Percentiles rank a stretch among this genome's conserved stretches.
Conservation (phyloP, 345 rosid genomes). For the Sonneratia alba region DNA sequence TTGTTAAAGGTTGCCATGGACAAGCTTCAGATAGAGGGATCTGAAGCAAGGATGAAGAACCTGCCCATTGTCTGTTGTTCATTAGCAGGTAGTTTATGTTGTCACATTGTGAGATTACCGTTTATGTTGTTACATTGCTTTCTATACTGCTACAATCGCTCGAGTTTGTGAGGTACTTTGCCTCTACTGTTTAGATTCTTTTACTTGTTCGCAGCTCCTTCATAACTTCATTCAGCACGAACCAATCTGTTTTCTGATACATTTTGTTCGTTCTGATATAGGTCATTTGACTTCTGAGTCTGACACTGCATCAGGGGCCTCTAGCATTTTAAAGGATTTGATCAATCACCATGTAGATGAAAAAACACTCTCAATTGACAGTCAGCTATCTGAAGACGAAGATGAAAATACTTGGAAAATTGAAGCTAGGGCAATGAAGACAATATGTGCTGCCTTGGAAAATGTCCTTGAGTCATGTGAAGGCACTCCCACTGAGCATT, state of each 20-base stretch:
- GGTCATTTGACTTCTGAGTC: slow-evolving; percentile 57
- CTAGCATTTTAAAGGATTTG: slow-evolving; percentile 50
- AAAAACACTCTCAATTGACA: slow-evolving; percentile 19
- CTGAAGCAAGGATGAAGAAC: slow-evolving; percentile 34
- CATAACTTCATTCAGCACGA: background rate
- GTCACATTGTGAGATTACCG: background rate
- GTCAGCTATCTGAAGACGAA: slow-evolving; percentile 19
- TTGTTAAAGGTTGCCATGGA: slow-evolving; percentile 45
- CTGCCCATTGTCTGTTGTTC: slow-evolving; percentile 44
- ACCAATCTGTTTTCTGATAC: slow-evolving; percentile 1
- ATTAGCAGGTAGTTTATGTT: slow-evolving; percentile 38
- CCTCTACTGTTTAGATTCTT: background rate
- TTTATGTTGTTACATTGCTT: background rate
- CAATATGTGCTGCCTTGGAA: slow-evolving; percentile 49
- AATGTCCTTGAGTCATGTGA: slow-evolving; percentile 28
- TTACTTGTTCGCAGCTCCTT: background rate
- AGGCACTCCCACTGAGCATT: slow-evolving; percentile 48
- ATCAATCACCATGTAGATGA: slow-evolving; percentile 35
- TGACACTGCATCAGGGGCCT: slow-evolving; percentile 47
- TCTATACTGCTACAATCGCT: background rate
- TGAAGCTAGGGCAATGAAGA: slow-evolving; percentile 35
- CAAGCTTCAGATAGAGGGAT: slow-evolving; percentile 33
- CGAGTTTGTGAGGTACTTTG: background rate
- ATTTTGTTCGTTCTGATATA: slow-evolving; percentile 16
- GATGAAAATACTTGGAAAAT: slow-evolving; percentile 26